These are phyloP conservation scores for Rhododendron ferrugineum DNA, from an alignment of 148 eudicot species.

Conservation along the genomic window DNA sequence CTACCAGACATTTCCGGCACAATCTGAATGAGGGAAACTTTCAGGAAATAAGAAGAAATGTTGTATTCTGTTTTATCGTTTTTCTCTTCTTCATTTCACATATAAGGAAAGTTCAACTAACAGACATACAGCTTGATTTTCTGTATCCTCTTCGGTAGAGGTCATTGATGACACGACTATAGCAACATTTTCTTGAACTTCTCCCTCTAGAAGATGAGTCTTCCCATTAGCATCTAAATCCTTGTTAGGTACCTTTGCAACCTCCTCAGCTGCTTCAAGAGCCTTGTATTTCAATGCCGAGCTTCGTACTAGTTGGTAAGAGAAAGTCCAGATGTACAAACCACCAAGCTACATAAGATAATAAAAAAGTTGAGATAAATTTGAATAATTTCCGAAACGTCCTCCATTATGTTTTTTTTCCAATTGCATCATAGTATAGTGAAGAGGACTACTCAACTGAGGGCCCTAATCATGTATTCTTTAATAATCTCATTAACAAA, in stretches of 20 bases:
- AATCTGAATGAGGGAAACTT: conserved; percentile 17
- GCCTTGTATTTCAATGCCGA: conserved; percentile 38
- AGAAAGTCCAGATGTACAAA: conserved; percentile 78
- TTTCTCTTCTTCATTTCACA: background rate
- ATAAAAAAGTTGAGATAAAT: background rate
- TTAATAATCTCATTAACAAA: background rate
- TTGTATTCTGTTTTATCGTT: background rate
- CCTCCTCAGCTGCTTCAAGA: conserved; percentile 28
- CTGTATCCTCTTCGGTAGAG: conserved; percentile 16
- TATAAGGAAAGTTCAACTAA: background rate
- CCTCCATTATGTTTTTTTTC: background rate
- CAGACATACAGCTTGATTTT: conserved; percentile 27
- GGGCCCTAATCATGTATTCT: background rate
- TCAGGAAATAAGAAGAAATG: background rate
- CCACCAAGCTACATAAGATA: conserved; percentile 58
- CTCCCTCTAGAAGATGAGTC: conserved; percentile 44
- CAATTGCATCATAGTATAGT: background rate
- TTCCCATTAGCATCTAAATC: conserved; percentile 49
- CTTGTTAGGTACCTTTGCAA: conserved; percentile 45
- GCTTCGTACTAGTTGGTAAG: conserved; percentile 60
- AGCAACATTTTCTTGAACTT: conserved; percentile 25
- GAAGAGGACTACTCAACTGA: background rate
- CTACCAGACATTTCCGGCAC: conserved; percentile 1
- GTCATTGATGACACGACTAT: conserved; percentile 5
- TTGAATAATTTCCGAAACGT: background rate